These are phyloP conservation scores for Fagopyrum homotropicum DNA, from an alignment of 148 eudicot species.

Conservation along the genomic window DNA sequence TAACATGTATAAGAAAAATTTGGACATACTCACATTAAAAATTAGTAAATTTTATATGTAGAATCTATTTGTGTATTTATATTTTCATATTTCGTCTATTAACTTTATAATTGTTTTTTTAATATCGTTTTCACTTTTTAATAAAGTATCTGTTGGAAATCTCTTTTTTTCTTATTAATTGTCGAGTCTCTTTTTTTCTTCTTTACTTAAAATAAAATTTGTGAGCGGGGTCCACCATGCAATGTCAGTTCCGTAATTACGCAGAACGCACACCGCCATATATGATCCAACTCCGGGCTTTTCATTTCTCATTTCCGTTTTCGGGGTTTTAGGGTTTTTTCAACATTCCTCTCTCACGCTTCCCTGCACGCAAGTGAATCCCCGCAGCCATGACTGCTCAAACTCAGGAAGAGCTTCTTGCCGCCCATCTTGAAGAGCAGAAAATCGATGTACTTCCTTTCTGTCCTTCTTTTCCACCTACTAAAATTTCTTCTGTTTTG, in stretches of 20 bases:
- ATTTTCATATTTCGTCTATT: too few relatives aligned
- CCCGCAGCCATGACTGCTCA: slow-evolving; percentile 57
- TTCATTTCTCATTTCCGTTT: not conserved
- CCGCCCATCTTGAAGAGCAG: slow-evolving; percentile 40
- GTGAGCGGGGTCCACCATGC: not conserved
- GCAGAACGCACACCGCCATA: not conserved
- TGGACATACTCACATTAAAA: too few relatives aligned
- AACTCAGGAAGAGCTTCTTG: slow-evolving; percentile 66
- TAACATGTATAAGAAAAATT: too few relatives aligned
- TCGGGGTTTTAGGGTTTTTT: slow-evolving; percentile 34
- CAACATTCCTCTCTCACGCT: not conserved
- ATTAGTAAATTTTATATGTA: too few relatives aligned
- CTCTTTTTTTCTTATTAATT: too few relatives aligned
- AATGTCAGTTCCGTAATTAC: slow-evolving; percentile 10
- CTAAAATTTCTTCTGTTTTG: not conserved
- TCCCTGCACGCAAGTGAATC: not conserved
- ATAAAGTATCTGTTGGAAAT: too few relatives aligned
- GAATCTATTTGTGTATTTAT: too few relatives aligned
- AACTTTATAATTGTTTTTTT: too few relatives aligned
- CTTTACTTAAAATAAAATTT: too few relatives aligned
- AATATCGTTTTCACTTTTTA: too few relatives aligned
- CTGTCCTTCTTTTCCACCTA: not conserved
- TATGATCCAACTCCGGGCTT: not conserved
- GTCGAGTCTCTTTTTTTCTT: too few relatives aligned
- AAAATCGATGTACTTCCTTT: slow-evolving; percentile 16